Evolutionary conservation across 768 basidiomycete species (phyloP).

Genomic region (Antrodiella citrinella): DNA sequence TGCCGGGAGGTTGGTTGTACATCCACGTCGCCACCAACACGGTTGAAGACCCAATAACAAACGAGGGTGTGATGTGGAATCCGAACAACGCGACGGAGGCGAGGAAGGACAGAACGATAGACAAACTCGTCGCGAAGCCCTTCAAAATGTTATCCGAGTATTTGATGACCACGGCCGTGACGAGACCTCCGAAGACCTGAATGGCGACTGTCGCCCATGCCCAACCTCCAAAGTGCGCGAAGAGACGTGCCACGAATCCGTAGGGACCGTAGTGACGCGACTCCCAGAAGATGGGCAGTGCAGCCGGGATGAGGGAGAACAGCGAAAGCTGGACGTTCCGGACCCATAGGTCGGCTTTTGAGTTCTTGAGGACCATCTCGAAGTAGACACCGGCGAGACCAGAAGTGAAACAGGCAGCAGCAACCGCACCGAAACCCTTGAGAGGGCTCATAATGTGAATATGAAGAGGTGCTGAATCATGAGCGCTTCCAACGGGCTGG

Average conservation of each 20-base stretch:
- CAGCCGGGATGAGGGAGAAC: constrained; percentile 85
- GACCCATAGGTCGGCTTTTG: constrained; percentile 80
- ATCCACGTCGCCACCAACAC: constrained; percentile 89
- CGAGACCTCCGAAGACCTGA: constrained; percentile 88
- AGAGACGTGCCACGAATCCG: constrained; percentile 44
- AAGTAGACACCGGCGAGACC: constrained; percentile 91
- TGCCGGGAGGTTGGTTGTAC: constrained; percentile 73
- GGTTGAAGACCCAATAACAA: constrained; percentile 77
- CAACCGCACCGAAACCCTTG: constrained; percentile 78
- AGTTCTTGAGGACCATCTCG: constrained; percentile 86
- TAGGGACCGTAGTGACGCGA: constrained; percentile 69
- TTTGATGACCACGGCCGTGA: constrained; percentile 95
- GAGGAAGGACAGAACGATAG: constrained; percentile 92
- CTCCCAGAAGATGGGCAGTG: constrained; percentile 68
- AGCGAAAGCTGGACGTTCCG: constrained; percentile 85
- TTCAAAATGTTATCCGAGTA: constrained; percentile 94
- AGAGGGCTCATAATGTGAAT: constrained; percentile 75
- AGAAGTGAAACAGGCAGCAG: constrained; percentile 81
- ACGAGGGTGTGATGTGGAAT: constrained; percentile 80
- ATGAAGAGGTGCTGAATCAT: constrained; percentile 45
- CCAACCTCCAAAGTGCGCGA: constrained; percentile 88
- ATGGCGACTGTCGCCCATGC: constrained; percentile 89
- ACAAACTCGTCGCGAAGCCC: constrained; percentile 94
- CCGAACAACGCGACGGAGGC: constrained; percentile 88
- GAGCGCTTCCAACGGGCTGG: constrained; percentile 14